A percentile compares a stretch with the other conserved stretches of the same genome.
Evolutionary conservation across 148 eudicot species (phyloP).

Genomic region (Polygonum maritimum): DNA sequence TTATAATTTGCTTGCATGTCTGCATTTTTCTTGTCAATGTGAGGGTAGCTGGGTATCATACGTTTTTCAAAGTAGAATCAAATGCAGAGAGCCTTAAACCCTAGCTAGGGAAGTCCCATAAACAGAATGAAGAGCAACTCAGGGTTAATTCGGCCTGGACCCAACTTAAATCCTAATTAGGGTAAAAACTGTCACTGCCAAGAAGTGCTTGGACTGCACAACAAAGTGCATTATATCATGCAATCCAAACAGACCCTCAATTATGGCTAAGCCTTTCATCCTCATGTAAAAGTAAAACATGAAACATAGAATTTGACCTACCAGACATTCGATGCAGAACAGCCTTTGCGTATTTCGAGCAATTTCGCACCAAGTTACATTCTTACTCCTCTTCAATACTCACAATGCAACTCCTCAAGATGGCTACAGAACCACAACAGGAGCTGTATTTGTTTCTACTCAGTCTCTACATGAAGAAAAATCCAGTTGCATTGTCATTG

Average conservation of each 20-base stretch:
- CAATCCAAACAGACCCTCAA: too few relatives aligned
- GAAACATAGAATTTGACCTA: background rate
- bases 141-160: too few relatives aligned
- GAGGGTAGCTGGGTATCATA: too few relatives aligned
- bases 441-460: constrained; percentile 2
- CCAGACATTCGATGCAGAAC: background rate
- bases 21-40: too few relatives aligned
- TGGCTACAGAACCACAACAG: background rate
- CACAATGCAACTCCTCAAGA: background rate
- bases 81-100: too few relatives aligned
- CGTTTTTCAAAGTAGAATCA: too few relatives aligned
- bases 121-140: too few relatives aligned
- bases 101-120: too few relatives aligned
- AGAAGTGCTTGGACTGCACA: too few relatives aligned
- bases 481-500: background rate
- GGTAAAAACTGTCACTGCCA: too few relatives aligned
- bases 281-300: background rate
- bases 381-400: background rate
- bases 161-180: too few relatives aligned
- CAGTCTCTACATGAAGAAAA: constrained; percentile 6
- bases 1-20: too few relatives aligned
- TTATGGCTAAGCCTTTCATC: background rate
- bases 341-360: background rate
- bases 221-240: background rate
- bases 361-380: background rate